These are phyloP conservation scores for Euphorbia peplus DNA, from an alignment of 345 rosid species.

Conservation along the genomic window DNA sequence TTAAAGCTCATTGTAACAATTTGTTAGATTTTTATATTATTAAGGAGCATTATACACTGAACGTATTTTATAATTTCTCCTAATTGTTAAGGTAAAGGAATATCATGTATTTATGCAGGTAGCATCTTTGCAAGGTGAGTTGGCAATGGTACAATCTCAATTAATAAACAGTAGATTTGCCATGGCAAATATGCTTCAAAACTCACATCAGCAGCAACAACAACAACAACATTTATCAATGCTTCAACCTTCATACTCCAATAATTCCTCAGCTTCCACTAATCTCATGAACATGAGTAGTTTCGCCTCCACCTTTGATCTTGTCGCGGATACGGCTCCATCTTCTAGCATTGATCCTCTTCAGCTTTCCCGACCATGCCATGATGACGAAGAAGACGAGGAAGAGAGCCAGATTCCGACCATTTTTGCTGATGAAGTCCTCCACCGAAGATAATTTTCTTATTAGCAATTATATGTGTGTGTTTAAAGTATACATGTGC, in stretches of 20 bases:
- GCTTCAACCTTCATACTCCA: slow-evolving; percentile 83
- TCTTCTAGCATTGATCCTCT: slow-evolving; percentile 55
- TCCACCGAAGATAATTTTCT: slow-evolving; percentile 44
- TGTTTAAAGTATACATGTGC: too few relatives aligned
- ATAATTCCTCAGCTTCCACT: slow-evolving; percentile 85
- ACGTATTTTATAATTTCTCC: too few relatives aligned
- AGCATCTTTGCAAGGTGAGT: slow-evolving; percentile 78
- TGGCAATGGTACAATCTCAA: slow-evolving; percentile 73
- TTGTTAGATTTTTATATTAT: too few relatives aligned
- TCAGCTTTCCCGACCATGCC: slow-evolving; percentile 38
- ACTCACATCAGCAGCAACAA: slow-evolving; percentile 41
- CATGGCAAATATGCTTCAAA: slow-evolving; percentile 63
- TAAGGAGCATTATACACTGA: too few relatives aligned
- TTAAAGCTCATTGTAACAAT: too few relatives aligned
- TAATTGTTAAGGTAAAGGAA: too few relatives aligned
- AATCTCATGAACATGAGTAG: slow-evolving; percentile 53
- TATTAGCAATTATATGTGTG: too few relatives aligned
- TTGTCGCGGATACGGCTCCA: slow-evolving; percentile 44
- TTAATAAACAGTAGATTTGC: slow-evolving; percentile 68
- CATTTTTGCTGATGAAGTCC: slow-evolving; percentile 36
- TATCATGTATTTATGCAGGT: slow-evolving; percentile 46
- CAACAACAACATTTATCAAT: slow-evolving; percentile 37
- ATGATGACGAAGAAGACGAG: slow-evolving; percentile 63
- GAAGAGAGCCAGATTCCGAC: slow-evolving; percentile 49
- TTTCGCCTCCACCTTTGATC: slow-evolving; percentile 47